Conservation (phyloP, 176 grass and related monocot genomes). For the Microstegium vimineum region DNA sequence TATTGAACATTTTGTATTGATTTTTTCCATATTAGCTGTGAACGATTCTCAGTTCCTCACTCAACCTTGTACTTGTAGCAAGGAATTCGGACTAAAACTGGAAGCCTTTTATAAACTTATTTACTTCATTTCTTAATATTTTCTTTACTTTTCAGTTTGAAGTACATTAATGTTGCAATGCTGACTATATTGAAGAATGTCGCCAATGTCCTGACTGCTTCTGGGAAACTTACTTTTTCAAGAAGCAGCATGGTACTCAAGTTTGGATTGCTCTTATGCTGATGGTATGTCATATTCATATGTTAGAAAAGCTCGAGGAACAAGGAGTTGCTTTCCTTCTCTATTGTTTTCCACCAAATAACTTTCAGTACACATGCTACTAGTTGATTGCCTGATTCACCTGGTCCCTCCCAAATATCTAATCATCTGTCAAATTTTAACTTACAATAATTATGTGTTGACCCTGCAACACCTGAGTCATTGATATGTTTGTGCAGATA, state of each 20-base stretch:
- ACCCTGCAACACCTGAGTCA: too few species aligned
- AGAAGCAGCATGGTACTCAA: conserved; percentile 70
- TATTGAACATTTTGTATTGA: neutral
- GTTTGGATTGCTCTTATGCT: conserved; percentile 84
- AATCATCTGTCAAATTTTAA: too few species aligned
- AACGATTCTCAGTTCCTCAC: neutral
- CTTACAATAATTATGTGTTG: too few species aligned
- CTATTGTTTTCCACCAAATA: too few species aligned
- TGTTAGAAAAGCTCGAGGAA: conserved; percentile 5
- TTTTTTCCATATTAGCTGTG: neutral
- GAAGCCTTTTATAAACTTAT: neutral
- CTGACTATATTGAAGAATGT: too few species aligned
- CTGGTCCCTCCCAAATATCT: too few species aligned
- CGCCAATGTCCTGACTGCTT: conserved; percentile 89
- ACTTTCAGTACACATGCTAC: too few species aligned
- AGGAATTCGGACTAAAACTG: neutral
- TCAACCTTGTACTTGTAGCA: conserved; percentile 19
- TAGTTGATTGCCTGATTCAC: too few species aligned
- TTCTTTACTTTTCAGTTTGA: conserved; percentile 66
- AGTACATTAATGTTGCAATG: too few species aligned
- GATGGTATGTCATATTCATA: conserved; percentile 58
- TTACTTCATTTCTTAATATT: neutral
- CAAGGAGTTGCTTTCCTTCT: neutral
- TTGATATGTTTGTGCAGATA: too few species aligned
- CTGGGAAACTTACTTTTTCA: conserved; percentile 92